A percentile compares a stretch with the other conserved stretches of the same genome.
These are phyloP conservation scores for Hysterium pulicare DNA, from an alignment of 2,329 filamentous ascomycete species.

Conservation along the genomic window DNA sequence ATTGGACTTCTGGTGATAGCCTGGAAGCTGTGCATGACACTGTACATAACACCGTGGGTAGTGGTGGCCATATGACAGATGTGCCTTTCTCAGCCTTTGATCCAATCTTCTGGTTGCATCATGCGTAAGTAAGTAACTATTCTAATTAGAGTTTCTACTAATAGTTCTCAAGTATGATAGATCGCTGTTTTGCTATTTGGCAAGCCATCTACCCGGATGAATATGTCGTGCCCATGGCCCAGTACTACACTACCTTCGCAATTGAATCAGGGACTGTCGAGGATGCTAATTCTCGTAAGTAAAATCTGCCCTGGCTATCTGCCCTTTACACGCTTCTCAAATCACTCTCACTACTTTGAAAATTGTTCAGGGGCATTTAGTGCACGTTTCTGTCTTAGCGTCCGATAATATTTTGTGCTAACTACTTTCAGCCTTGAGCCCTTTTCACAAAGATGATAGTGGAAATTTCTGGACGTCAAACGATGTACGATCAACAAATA, in stretches of 20 bases:
- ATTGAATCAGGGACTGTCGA: conserved; percentile 53
- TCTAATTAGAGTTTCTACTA: background rate
- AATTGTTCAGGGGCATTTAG: no score
- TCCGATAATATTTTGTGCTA: conserved; percentile 1
- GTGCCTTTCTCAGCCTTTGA: conserved; percentile 75
- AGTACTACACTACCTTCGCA: conserved; percentile 59
- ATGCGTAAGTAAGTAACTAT: conserved; percentile 39
- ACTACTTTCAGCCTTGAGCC: conserved; percentile 50
- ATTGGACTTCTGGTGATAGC: conserved; percentile 52
- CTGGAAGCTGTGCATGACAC: conserved; percentile 28
- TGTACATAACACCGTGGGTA: conserved; percentile 24
- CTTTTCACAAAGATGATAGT: conserved; percentile 59
- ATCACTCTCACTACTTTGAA: no score
- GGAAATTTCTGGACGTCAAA: conserved; percentile 68
- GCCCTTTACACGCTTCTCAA: no score
- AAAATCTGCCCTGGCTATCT: no score
- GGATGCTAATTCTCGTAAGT: conserved; percentile 49
- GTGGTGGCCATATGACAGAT: conserved; percentile 47
- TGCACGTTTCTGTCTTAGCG: no score
- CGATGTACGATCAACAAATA: conserved; percentile 54
- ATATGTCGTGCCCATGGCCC: conserved; percentile 58
- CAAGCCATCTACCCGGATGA: conserved; percentile 67
- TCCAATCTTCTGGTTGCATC: conserved; percentile 75
- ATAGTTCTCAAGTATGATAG: conserved; percentile 56
- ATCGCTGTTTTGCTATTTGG: conserved; percentile 74